A percentile compares a stretch with the other conserved stretches of the same genome.
phyloP scores from a whole-genome alignment of 2,329 filamentous ascomycete species.

The Tolypocladium endophyticum region DNA sequence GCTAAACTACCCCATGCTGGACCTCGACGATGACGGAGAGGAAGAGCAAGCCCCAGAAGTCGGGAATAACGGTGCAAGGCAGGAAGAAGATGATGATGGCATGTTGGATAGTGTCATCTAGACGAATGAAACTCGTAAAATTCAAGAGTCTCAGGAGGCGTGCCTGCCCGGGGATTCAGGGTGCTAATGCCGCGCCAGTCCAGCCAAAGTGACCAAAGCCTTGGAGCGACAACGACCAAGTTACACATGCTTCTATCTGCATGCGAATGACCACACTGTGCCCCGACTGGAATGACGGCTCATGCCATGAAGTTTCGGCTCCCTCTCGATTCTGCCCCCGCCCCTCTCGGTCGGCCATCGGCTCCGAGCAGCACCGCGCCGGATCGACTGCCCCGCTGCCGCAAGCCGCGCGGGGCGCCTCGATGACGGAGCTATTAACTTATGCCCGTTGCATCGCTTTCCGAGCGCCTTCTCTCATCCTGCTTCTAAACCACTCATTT shows the following conservation, averaged over 20 bases:
- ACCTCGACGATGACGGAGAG: conserved; percentile 62
- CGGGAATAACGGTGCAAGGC: conserved; percentile 6
- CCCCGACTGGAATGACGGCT: background rate
- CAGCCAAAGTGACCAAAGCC: background rate
- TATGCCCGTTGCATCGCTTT: background rate
- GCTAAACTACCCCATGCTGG: conserved; percentile 76
- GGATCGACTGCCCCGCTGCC: background rate
- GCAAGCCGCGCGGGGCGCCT: background rate
- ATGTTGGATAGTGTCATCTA: conserved; percentile 24
- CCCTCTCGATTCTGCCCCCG: background rate
- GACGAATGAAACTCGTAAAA: background rate
- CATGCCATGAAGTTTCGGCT: background rate
- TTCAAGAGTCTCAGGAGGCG: background rate
- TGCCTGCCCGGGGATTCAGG: background rate
- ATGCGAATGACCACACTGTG: background rate
- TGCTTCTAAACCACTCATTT: background rate
- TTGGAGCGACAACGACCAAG: background rate
- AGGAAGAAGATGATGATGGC: conserved; percentile 16
- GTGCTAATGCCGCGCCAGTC: background rate
- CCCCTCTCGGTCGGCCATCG: background rate
- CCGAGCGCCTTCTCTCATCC: background rate
- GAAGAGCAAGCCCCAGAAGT: conserved; percentile 18
- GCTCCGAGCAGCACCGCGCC: background rate
- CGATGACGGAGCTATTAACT: background rate
- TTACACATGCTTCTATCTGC: no score